These are phyloP conservation scores for Penicillium aurantiogriseum DNA, from an alignment of 2,329 filamentous ascomycete genomes.

Conservation along the genomic window DNA sequence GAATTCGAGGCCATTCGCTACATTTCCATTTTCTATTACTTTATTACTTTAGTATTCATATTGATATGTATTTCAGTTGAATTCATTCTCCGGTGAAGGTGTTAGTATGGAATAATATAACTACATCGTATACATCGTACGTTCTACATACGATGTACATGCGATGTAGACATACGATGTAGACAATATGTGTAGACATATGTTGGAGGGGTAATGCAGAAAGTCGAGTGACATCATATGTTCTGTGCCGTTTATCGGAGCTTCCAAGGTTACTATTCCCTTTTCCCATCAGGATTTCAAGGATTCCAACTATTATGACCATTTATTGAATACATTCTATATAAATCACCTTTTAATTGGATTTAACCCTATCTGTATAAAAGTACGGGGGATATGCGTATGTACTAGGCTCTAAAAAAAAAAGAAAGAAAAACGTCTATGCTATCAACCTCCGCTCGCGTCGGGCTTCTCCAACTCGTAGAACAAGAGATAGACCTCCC, in stretches of 20 bases:
- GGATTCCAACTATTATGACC: no score
- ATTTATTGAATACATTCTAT: neutral
- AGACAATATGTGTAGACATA: neutral
- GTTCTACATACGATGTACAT: neutral
- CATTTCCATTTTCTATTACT: slow-evolving; percentile 4
- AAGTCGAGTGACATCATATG: slow-evolving; percentile 5
- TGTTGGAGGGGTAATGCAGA: neutral
- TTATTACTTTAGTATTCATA: neutral
- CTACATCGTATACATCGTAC: no score
- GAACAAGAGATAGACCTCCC: slow-evolving; percentile 93
- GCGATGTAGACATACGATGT: neutral
- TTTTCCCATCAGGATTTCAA: no score
- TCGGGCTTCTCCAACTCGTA: slow-evolving; percentile 73
- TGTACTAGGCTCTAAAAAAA: neutral
- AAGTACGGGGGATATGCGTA: neutral
- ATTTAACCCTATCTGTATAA: neutral
- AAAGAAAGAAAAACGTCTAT: neutral
- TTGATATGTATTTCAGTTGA: neutral
- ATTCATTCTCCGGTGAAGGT: neutral
- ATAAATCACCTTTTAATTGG: neutral
- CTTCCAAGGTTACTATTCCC: neutral
- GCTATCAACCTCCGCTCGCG: slow-evolving; percentile 3
- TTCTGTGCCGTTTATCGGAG: neutral
- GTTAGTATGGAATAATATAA: neutral
- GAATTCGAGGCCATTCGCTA: slow-evolving; percentile 19